Conservation (phyloP, 345 rosid species). For the Pistacia atlantica region DNA sequence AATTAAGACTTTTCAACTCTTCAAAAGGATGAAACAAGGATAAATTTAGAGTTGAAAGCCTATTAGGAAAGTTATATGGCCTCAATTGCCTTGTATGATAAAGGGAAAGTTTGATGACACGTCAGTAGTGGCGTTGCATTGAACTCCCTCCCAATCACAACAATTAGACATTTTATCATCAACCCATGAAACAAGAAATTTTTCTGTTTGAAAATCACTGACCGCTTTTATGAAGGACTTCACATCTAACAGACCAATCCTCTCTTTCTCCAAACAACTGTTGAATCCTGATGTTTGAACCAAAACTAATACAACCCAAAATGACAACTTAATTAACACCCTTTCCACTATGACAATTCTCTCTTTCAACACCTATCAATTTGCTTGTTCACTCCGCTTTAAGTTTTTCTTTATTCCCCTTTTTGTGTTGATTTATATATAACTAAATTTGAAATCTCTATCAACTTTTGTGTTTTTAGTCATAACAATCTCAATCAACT, state of each 20-base stretch:
- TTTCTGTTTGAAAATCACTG: neutral
- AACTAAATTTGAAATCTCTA: no score
- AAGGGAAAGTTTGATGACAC: conserved; percentile 1
- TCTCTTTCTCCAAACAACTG: conserved; percentile 22
- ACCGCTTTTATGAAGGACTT: conserved; percentile 14
- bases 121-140: conserved; percentile 3
- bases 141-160: conserved; percentile 14
- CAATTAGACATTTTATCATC: neutral
- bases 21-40: conserved; percentile 19
- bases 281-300: neutral
- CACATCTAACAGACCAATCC: conserved; percentile 25
- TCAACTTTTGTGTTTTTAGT: no score
- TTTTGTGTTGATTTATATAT: no score
- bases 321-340: neutral
- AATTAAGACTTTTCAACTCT: neutral
- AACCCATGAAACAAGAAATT: conserved; percentile 11
- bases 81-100: neutral
- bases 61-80: no score
- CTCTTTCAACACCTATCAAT: no score
- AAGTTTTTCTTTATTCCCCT: no score
- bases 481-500: no score
- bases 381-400: no score
- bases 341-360: no score
- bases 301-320: neutral
- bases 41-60: conserved; percentile 17